phyloP scores from a whole-genome alignment of 2,329 filamentous ascomycete species.

The Ampelomyces quisqualis region DNA sequence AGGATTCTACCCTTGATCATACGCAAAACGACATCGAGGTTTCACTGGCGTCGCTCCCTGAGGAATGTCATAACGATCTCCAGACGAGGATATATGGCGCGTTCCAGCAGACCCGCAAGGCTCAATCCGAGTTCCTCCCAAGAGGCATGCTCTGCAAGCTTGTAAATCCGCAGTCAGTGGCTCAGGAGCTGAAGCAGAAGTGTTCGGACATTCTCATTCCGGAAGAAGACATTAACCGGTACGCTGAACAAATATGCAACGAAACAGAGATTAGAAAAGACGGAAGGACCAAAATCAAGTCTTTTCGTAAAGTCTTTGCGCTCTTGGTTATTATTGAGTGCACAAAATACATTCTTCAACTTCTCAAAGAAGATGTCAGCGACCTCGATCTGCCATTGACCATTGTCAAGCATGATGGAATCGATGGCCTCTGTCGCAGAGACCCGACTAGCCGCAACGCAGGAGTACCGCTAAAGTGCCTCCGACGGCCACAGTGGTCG shows the following conservation, averaged over 20 bases:
- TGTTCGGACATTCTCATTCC: neutral
- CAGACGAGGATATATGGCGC: conserved; percentile 7
- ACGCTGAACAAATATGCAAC: conserved; percentile 6
- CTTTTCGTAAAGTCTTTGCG: conserved; percentile 16
- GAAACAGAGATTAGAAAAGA: neutral
- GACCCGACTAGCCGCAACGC: neutral
- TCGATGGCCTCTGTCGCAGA: neutral
- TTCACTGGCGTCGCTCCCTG: neutral
- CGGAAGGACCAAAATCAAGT: conserved; percentile 7
- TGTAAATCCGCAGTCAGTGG: conserved; percentile 4
- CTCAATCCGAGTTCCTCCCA: conserved; percentile 3
- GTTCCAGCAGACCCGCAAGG: neutral
- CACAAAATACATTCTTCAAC: conserved; percentile 4
- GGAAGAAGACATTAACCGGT: neutral
- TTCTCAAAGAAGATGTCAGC: conserved; percentile 14
- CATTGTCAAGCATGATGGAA: neutral
- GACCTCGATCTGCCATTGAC: conserved; percentile 16
- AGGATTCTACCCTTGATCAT: neutral
- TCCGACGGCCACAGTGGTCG: conserved; percentile 6
- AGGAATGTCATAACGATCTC: conserved; percentile 3
- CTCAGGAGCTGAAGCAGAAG: conserved; percentile 5
- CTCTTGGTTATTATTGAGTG: conserved; percentile 10
- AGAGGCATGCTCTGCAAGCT: conserved; percentile 3
- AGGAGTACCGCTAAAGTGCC: conserved; percentile 1
- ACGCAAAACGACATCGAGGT: neutral